Percentiles rank a stretch among this genome's conserved stretches.
Evolutionary conservation across 2,329 filamentous ascomycete genomes (phyloP).

Genomic region (Fusarium duplospermum): DNA sequence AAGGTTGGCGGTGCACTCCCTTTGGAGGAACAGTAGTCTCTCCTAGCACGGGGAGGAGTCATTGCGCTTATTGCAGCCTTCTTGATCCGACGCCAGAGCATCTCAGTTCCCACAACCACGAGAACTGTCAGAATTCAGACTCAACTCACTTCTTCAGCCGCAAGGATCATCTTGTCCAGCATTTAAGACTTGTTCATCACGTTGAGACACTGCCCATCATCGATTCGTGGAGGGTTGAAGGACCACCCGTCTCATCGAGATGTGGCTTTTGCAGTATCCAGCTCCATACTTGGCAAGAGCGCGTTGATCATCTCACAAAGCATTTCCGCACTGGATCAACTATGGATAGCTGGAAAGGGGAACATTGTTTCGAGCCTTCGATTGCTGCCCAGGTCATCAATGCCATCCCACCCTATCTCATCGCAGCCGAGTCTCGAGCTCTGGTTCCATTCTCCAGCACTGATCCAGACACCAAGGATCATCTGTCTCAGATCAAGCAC

Average conservation of each 20-base stretch:
- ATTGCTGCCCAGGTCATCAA: conserved; percentile 39
- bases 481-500: conserved; percentile 31
- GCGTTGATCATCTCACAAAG: conserved; percentile 43
- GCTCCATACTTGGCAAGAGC: conserved; percentile 43
- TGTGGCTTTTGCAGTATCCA: conserved; percentile 46
- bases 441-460: conserved; percentile 45
- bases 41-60: conserved; percentile 31
- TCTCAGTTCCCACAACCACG: conserved; percentile 41
- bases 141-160: conserved; percentile 38
- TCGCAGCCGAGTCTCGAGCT: conserved; percentile 36
- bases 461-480: conserved; percentile 33
- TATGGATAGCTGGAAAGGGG: conserved; percentile 46
- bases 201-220: conserved; percentile 55
- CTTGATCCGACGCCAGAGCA: conserved; percentile 36
- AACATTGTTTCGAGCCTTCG: conserved; percentile 41
- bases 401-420: conserved; percentile 43
- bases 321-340: conserved; percentile 45
- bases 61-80: conserved; percentile 43
- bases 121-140: conserved; percentile 11
- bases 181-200: conserved; percentile 46
- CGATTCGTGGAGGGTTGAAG: conserved; percentile 45
- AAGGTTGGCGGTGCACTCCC: conserved; percentile 39
- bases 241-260: conserved; percentile 38
- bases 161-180: conserved; percentile 49
- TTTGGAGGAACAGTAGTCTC: conserved; percentile 32